These are phyloP conservation scores for Lathyrus oleraceus DNA, from an alignment of 306 rosid genomes.

Conservation along the genomic window DNA sequence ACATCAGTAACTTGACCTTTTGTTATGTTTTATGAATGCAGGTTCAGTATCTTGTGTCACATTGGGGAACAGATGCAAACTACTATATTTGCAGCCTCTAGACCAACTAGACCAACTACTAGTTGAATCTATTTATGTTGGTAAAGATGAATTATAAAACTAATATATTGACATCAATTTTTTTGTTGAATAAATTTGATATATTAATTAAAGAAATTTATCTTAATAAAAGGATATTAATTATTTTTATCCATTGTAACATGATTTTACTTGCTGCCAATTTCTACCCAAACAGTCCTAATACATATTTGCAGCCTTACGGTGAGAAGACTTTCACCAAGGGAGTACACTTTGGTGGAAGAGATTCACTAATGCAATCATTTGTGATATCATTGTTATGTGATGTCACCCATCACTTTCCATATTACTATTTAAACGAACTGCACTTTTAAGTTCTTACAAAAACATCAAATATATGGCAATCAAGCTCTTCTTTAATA, in stretches of 20 bases:
- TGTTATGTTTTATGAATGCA: constrained; percentile 41
- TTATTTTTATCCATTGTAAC: neutral
- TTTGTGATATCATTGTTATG: constrained; percentile 4
- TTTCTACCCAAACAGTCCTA: neutral
- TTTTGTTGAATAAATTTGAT: too few relatives aligned
- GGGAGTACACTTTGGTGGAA: neutral
- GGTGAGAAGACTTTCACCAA: neutral
- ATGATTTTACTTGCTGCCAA: neutral
- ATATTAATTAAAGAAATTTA: too few relatives aligned
- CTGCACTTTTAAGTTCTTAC: neutral
- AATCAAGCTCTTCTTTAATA: neutral
- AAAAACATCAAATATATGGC: constrained; percentile 15
- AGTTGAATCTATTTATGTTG: too few relatives aligned
- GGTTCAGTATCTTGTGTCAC: constrained; percentile 77
- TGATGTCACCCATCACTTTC: constrained; percentile 16
- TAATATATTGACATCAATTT: too few relatives aligned
- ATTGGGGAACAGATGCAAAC: constrained; percentile 73
- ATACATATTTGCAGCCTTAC: neutral
- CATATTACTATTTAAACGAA: neutral
- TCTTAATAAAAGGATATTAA: too few relatives aligned
- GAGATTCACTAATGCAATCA: constrained; percentile 5
- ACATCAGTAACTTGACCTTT: constrained; percentile 21
- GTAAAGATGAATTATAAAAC: too few relatives aligned
- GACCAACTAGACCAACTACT: too few relatives aligned
- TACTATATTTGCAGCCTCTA: constrained; percentile 60